A percentile compares a stretch with the other conserved stretches of the same genome.
These are phyloP conservation scores for Mortierella sp. DNA, from an alignment of 371 early-diverging fungal species.

Conservation along the genomic window DNA sequence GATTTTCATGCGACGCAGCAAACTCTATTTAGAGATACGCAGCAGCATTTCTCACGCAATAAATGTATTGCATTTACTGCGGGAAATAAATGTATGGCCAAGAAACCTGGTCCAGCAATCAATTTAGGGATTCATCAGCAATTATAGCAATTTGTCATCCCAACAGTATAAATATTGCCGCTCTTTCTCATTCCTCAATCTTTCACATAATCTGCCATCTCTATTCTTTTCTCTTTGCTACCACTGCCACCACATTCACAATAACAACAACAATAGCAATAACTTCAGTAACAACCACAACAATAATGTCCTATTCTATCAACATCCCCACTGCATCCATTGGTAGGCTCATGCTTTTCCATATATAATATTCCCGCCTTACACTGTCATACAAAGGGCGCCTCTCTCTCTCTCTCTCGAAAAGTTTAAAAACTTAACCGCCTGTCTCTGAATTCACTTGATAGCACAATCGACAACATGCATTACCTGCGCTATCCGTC, in stretches of 20 bases:
- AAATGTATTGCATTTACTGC: background rate
- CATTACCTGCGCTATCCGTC: slow-evolving; percentile 71
- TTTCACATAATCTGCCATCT: background rate
- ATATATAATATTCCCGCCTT: background rate
- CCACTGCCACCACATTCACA: background rate
- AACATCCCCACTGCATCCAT: slow-evolving; percentile 30
- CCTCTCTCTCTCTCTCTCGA: background rate
- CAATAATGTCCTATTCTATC: slow-evolving; percentile 34
- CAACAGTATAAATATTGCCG: background rate
- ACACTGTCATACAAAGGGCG: background rate
- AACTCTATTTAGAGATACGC: background rate
- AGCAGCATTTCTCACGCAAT: too few species aligned
- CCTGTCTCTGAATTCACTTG: background rate
- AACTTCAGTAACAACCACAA: background rate
- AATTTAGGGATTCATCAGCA: background rate
- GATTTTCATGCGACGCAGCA: background rate
- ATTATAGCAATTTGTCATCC: too few species aligned
- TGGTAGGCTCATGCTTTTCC: slow-evolving; percentile 18
- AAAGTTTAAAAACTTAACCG: background rate
- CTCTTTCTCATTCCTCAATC: background rate
- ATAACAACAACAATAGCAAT: background rate
- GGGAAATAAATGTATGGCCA: background rate
- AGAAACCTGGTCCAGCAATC: background rate
- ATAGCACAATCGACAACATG: slow-evolving; percentile 58
- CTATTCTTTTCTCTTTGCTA: background rate